A percentile compares a stretch with the other conserved stretches of the same genome.
Conservation (phyloP, 352 stramenopile genomes). For the Globisporangium uncinulatum region DNA sequence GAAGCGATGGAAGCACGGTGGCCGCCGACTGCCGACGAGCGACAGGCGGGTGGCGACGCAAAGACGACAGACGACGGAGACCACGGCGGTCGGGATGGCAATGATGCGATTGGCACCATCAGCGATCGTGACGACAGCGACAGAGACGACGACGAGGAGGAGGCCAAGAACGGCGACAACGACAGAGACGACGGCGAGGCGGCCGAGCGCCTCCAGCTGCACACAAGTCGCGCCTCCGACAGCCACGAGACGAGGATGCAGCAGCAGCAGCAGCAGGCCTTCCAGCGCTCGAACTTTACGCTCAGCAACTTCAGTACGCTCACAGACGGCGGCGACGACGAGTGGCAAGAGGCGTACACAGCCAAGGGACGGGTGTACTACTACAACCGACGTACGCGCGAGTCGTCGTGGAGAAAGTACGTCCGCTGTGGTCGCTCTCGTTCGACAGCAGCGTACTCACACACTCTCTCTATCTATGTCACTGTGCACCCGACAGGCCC, state of each 20-base stretch:
- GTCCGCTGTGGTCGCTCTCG: background rate
- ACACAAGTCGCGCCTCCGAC: background rate
- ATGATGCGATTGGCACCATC: too few species aligned
- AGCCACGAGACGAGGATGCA: background rate
- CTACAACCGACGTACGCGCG: slow-evolving; percentile 81
- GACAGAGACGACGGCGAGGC: background rate
- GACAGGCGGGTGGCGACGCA: background rate
- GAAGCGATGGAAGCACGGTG: slow-evolving; percentile 22
- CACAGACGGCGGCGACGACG: slow-evolving; percentile 19
- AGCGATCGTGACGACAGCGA: too few species aligned
- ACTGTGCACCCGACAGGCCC: slow-evolving; percentile 8
- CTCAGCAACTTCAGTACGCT: slow-evolving; percentile 12
- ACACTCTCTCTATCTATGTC: background rate
- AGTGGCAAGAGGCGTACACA: slow-evolving; percentile 83
- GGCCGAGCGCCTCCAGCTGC: background rate
- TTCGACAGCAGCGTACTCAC: background rate
- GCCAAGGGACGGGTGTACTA: slow-evolving; percentile 85
- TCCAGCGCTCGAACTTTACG: slow-evolving; percentile 11
- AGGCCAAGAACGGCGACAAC: background rate
- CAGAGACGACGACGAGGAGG: background rate
- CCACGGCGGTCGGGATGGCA: background rate
- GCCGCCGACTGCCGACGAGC: slow-evolving; percentile 1
- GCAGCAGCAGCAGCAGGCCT: background rate
- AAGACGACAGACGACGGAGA: slow-evolving; percentile 2
- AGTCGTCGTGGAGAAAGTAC: slow-evolving; percentile 83